phyloP scores from a whole-genome alignment of 148 eudicot species.

The Fagopyrum tataricum region DNA sequence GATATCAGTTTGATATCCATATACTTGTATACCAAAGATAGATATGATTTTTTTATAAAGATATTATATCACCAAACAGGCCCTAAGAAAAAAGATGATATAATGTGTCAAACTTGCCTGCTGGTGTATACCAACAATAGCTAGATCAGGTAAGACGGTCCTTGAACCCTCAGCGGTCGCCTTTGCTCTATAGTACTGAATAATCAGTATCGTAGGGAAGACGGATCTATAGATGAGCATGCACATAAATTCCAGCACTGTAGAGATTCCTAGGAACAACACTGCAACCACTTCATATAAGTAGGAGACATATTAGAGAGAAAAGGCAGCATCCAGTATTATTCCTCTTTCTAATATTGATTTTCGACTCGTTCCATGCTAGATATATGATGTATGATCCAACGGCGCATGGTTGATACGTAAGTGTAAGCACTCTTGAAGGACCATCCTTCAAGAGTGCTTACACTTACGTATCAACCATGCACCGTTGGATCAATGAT shows the following conservation, averaged over 20 bases:
- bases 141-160: constrained; percentile 49
- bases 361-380: no score
- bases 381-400: constrained; percentile 34
- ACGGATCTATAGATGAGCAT: constrained; percentile 37
- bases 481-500: constrained; percentile 33
- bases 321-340: constrained; percentile 45
- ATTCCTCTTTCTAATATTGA: constrained; percentile 51
- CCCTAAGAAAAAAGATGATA: neutral
- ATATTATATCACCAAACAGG: no score
- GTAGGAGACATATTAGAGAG: constrained; percentile 27
- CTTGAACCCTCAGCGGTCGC: constrained; percentile 55
- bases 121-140: constrained; percentile 45
- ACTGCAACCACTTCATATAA: constrained; percentile 33
- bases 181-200: constrained; percentile 49
- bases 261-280: constrained; percentile 39
- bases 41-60: no score
- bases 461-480: constrained; percentile 58
- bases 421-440: constrained; percentile 60
- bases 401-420: constrained; percentile 64
- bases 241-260: constrained; percentile 42
- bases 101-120: no score
- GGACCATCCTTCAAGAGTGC: constrained; percentile 65
- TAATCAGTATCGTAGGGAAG: constrained; percentile 49
- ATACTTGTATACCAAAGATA: no score
- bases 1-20: no score